These are phyloP conservation scores for Flaveria floridana DNA, from an alignment of 140 eudicot species.

Conservation along the genomic window DNA sequence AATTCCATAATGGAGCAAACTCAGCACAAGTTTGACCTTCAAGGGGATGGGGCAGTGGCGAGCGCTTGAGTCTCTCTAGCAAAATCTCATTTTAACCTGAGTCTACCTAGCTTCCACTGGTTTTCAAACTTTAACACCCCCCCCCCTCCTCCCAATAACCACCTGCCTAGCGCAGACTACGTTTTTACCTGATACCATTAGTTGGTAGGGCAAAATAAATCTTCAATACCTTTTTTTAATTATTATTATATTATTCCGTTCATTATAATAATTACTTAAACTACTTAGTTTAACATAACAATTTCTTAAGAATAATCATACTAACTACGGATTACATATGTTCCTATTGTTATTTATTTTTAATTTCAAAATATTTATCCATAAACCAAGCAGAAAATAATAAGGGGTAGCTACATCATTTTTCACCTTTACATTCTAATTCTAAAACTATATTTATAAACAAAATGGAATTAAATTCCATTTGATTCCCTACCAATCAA, in stretches of 20 bases:
- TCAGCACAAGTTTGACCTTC: too few relatives aligned
- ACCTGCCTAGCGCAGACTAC: neutral
- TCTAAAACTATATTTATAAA: neutral
- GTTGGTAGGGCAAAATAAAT: neutral
- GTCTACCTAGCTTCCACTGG: too few relatives aligned
- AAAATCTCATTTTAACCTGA: too few relatives aligned
- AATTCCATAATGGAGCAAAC: too few relatives aligned
- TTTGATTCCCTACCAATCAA: neutral
- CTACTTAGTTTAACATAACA: neutral
- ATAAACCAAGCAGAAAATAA: constrained; percentile 5
- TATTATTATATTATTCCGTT: neutral
- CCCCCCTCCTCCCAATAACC: too few relatives aligned
- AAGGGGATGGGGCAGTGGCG: too few relatives aligned
- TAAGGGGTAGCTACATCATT: neutral
- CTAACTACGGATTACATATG: neutral
- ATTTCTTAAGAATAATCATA: neutral
- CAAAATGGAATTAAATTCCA: neutral
- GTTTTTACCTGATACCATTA: too few relatives aligned
- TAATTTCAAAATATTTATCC: neutral
- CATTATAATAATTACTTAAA: neutral
- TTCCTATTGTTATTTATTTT: neutral
- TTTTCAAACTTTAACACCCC: too few relatives aligned
- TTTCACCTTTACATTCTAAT: neutral
- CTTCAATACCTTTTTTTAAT: neutral
- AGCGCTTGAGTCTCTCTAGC: too few relatives aligned